A percentile compares a stretch with the other conserved stretches of the same genome.
phyloP scores from a whole-genome alignment of 2,329 filamentous ascomycete genomes.

The Claviceps pusilla region DNA sequence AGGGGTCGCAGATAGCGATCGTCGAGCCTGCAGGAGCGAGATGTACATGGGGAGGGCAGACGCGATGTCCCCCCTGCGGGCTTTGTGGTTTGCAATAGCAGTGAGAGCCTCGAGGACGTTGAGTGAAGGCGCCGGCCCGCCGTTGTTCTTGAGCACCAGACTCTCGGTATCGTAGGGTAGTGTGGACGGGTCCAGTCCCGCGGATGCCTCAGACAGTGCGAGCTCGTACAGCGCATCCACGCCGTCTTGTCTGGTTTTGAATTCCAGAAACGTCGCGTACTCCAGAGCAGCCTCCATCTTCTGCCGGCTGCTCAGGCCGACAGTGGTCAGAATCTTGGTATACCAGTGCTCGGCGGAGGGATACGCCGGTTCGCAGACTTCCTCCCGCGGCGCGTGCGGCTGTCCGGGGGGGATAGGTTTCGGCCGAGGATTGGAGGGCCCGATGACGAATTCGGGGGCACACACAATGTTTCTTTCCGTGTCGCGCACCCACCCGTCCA shows the following conservation, averaged over 20 bases:
- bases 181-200: constrained; percentile 29
- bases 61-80: constrained; percentile 49
- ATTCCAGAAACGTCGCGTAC: constrained; percentile 75
- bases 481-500: constrained; percentile 67
- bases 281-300: constrained; percentile 67
- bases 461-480: constrained; percentile 51
- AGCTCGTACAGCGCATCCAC: constrained; percentile 60
- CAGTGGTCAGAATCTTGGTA: constrained; percentile 63
- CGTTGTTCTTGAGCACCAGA: constrained; percentile 43
- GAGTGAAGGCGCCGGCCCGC: constrained; percentile 40
- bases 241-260: constrained; percentile 49
- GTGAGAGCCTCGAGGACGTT: constrained; percentile 68
- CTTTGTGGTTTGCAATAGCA: constrained; percentile 63
- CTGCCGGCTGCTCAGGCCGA: constrained; percentile 65
- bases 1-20: constrained; percentile 34
- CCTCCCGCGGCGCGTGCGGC: constrained; percentile 50
- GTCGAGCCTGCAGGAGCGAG: constrained; percentile 66
- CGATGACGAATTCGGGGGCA: constrained; percentile 57
- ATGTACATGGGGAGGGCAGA: constrained; percentile 70
- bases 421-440: constrained; percentile 71
- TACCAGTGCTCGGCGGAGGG: constrained; percentile 64
- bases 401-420: constrained; percentile 53
- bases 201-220: constrained; percentile 59
- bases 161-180: constrained; percentile 43
- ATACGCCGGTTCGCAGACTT: constrained; percentile 58